A percentile compares a stretch with the other conserved stretches of the same genome.
Evolutionary conservation across 2,329 filamentous ascomycete genomes (phyloP).

Genomic region (Annulohypoxylon truncatum): DNA sequence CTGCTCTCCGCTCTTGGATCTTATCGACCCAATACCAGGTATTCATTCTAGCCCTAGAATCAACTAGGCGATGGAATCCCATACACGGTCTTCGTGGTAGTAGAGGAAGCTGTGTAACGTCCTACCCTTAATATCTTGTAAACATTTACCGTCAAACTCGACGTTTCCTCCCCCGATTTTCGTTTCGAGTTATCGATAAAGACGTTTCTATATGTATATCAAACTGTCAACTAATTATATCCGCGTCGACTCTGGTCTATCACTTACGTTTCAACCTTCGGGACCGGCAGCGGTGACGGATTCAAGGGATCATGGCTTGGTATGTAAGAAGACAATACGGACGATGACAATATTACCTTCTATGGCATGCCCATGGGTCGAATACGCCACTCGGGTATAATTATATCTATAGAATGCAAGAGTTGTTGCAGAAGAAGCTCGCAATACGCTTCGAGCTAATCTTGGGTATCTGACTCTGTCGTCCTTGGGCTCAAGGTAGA

Average conservation of each 20-base stretch:
- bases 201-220: background rate
- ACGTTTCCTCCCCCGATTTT: background rate
- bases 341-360: conserved; percentile 16
- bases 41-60: conserved; percentile 17
- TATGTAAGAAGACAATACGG: conserved; percentile 18
- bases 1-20: background rate
- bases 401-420: conserved; percentile 28
- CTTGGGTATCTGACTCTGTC: background rate
- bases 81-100: conserved; percentile 14
- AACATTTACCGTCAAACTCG: conserved; percentile 3
- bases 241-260: conserved; percentile 13
- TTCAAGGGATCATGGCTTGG: conserved; percentile 22
- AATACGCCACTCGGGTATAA: conserved; percentile 25
- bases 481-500: background rate
- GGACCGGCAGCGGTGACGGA: conserved; percentile 30
- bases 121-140: conserved; percentile 2
- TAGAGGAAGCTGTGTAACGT: conserved; percentile 15
- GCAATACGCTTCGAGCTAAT: conserved; percentile 13
- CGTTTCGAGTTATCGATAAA: conserved; percentile 9
- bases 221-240: conserved; percentile 28
- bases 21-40: background rate
- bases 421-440: conserved; percentile 10
- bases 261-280: conserved; percentile 19
- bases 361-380: conserved; percentile 9
- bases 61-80: too few relatives aligned